Evolutionary conservation across 148 eudicot genomes (phyloP).

Genomic region (Nyssa sinensis): DNA sequence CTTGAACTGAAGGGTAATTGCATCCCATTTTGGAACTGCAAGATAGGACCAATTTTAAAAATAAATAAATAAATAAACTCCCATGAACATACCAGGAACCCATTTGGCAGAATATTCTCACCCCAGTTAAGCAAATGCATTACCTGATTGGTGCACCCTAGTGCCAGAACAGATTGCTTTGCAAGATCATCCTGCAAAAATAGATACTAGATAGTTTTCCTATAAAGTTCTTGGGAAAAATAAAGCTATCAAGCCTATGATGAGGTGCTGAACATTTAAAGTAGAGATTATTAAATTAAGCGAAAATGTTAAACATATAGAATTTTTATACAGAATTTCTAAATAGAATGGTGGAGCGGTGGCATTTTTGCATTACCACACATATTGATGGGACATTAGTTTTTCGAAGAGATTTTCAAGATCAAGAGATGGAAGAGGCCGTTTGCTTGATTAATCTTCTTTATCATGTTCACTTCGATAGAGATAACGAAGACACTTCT

Average conservation of each 20-base stretch:
- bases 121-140: not conserved
- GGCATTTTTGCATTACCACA: too few relatives aligned
- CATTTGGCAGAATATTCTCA: not conserved
- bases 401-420: too few relatives aligned
- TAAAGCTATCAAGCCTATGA: too few relatives aligned
- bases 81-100: not conserved
- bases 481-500: too few relatives aligned
- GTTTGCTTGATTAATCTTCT: too few relatives aligned
- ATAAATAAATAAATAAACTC: not conserved
- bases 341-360: too few relatives aligned
- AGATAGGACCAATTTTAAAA: not conserved
- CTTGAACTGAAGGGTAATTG: slow-evolving; percentile 9
- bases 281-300: not conserved
- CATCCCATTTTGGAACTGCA: slow-evolving; percentile 18
- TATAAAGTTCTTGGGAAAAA: not conserved
- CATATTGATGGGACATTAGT: too few relatives aligned
- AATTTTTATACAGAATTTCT: too few relatives aligned
- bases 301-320: too few relatives aligned
- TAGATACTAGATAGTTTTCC: not conserved
- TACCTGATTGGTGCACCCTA: slow-evolving; percentile 11
- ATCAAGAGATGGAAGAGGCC: too few relatives aligned
- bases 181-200: slow-evolving; percentile 18
- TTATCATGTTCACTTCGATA: too few relatives aligned
- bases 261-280: not conserved
- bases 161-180: slow-evolving; percentile 10